Base-by-base conservation (phyloP, 208 protist species). In the Trypanosoma cruzi region DNA sequence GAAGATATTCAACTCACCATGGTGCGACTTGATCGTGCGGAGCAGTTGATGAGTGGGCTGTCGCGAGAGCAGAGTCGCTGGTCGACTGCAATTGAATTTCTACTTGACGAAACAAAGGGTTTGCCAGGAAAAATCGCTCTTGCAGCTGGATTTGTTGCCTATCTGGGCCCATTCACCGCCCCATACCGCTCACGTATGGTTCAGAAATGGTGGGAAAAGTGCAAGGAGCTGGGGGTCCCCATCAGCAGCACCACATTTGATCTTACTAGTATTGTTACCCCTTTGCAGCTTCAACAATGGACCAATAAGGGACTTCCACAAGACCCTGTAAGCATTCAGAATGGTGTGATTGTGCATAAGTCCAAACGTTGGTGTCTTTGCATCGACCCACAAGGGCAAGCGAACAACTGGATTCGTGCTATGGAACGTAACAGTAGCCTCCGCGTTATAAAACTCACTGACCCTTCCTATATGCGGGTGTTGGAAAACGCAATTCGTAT, bases 351-450 rank as follows among this genome's bases (percentile, higher is more conserved):
- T 28, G 86, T 91, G 26, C 90, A 75, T 65, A 94, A 89, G 74
- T 93, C 88, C 20, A 84, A 88, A 68, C 93, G 94, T 48, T 98
- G 96, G 96, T 97, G 94, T 73, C 85, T 98, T 16, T 97, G 90
- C 75, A 97, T 98, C 68, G 95, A 98, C 58, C 95, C 93, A 2
- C 97, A 99, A 67, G 88, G 96, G 0, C 97, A 99, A 80, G 96
- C 97, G 18, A 91, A 96, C 53, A 97, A 85, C 73, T 99, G 97
- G 96, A 98, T 99, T 50, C 96, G 95, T 18, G 81, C 85, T 32
- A 97, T 96, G 86, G 92, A 99, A 78, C 78, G 85, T 55, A 87
- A 94, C 34, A 93, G 93, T 69, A 90, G 93, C 54, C 82, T 99
- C 59, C 89, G 92, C 48, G 87, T 97, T 44, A 82, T 98, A 65